These are phyloP conservation scores for Enterocytospora artemiae DNA, from an alignment of 371 early-diverging fungal species.

Conservation along the genomic window DNA sequence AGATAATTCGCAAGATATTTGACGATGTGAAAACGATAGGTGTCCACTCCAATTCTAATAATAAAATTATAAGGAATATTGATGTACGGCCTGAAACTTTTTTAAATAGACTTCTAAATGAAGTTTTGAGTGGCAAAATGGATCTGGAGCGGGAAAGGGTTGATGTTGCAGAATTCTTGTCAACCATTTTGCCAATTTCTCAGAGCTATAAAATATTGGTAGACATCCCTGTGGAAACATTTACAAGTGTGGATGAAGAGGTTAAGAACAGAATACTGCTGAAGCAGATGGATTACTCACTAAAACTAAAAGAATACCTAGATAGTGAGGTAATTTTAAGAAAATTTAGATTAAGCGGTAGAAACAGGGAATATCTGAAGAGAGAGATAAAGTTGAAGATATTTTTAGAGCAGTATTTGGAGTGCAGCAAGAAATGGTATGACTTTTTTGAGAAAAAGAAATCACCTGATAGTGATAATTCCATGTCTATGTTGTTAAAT, in stretches of 20 bases:
- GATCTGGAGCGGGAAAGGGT: constrained; percentile 55
- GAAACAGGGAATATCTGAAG: constrained; percentile 40
- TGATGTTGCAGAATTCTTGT: constrained; percentile 40
- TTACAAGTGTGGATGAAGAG: constrained; percentile 44
- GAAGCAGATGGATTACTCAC: constrained; percentile 48
- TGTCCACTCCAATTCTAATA: no score
- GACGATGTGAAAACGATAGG: constrained; percentile 1
- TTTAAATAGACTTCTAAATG: constrained; percentile 26
- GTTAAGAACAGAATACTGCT: constrained; percentile 50
- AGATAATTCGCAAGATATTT: constrained; percentile 42
- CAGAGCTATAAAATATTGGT: constrained; percentile 33
- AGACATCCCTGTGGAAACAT: constrained; percentile 56
- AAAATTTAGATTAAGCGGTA: constrained; percentile 47
- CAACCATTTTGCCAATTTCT: constrained; percentile 34
- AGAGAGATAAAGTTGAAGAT: constrained; percentile 41
- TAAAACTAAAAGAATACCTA: constrained; percentile 36
- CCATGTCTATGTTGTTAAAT: no score
- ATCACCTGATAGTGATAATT: no score
- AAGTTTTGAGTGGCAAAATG: constrained; percentile 56
- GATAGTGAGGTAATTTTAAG: constrained; percentile 41
- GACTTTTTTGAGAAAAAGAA: no score
- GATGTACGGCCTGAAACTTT: no score
- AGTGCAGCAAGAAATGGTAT: not conserved
- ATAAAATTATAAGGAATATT: constrained; percentile 9
- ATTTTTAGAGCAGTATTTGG: constrained; percentile 19